Conservation (phyloP, 2,329 filamentous ascomycete genomes). For the Pyrenochaeta sp. region DNA sequence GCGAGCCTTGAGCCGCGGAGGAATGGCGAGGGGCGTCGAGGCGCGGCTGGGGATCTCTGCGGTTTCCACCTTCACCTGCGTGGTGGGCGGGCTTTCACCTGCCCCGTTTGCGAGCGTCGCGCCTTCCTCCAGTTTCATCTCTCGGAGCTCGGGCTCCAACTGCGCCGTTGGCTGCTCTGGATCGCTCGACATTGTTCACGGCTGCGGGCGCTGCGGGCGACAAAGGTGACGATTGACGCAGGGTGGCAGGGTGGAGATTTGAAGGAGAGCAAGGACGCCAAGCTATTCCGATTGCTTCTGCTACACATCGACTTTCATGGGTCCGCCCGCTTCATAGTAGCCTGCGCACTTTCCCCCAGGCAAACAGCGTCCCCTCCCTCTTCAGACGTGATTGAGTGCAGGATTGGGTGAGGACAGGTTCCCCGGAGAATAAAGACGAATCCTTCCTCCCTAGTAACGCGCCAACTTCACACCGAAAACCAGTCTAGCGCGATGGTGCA, state of each 20-base stretch:
- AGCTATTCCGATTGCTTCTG: conserved; percentile 23
- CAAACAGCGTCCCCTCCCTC: conserved; percentile 1
- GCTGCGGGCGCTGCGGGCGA: conserved; percentile 18
- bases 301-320: conserved; percentile 31
- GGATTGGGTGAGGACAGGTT: too few species aligned
- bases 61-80: conserved; percentile 39
- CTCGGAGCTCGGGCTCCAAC: conserved; percentile 54
- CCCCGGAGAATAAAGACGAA: conserved; percentile 17
- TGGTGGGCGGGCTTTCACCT: conserved; percentile 19
- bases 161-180: conserved; percentile 43
- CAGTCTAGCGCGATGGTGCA: conserved; percentile 20
- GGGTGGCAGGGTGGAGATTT: conserved; percentile 12
- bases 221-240: conserved; percentile 16
- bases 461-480: conserved; percentile 4
- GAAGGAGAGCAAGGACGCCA: conserved; percentile 24
- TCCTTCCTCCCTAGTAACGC: conserved; percentile 10
- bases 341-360: conserved; percentile 17
- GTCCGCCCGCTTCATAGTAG: conserved; percentile 32
- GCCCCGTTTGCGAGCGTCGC: conserved; percentile 21
- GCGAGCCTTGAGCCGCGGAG: conserved; percentile 35
- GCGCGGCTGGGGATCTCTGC: conserved; percentile 25
- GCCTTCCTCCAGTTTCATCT: conserved; percentile 56
- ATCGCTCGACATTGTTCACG: conserved; percentile 52
- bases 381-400: too few species aligned
- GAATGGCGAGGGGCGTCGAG: conserved; percentile 37